Base-by-base conservation (phyloP, 768 basidiomycete genomes). In the Hygrophorus russula region DNA sequence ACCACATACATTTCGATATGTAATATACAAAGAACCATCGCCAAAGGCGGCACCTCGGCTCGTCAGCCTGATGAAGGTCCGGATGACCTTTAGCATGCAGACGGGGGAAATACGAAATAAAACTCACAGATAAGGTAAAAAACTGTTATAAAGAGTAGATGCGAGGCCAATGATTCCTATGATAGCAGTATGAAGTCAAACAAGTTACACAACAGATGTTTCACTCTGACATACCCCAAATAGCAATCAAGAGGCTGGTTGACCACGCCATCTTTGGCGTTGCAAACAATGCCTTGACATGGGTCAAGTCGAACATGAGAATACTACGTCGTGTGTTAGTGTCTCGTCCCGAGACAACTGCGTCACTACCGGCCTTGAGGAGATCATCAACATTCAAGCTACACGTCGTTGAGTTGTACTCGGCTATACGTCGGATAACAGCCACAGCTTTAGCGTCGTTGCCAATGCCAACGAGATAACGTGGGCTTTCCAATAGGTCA, bases 381-480 rank as follows among this genome's bases (percentile, higher is more conserved):
- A 85, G 63, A 47, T 76, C 65, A 29, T 78, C 73, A 12, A 80
- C 42, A 8, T 68, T 72, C 34, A 85, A 58, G 44, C 35, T 59
- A 39, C 63, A 69, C 27, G 56, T 65, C 48, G 51, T 76, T 2
- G 74, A 69, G 49, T 87, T 87, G 48, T 74, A 70, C 18, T 59
- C 56, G 2, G 83, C 84, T 6, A 87, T 67, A 20, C 66, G 64
- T 43, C 79, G 77, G 14, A 86, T 61, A 40, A 82, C 61, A 14
- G 72, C 69, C 4, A 83, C 76, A 0, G 82, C 84, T 14, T 69
- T 61, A 15, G 67, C 69, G 48, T 83, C 82, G 31, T 61, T 58
- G 8, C 83, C 83, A 46, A 76, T 72, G 6, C 79, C 76, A 67
- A 84, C 78, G 34, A 82, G 71, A 54, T 72, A 86, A 48, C 81